These are phyloP conservation scores for Blastomyces percursus DNA, from an alignment of 2,329 filamentous ascomycete genomes.

Conservation along the genomic window DNA sequence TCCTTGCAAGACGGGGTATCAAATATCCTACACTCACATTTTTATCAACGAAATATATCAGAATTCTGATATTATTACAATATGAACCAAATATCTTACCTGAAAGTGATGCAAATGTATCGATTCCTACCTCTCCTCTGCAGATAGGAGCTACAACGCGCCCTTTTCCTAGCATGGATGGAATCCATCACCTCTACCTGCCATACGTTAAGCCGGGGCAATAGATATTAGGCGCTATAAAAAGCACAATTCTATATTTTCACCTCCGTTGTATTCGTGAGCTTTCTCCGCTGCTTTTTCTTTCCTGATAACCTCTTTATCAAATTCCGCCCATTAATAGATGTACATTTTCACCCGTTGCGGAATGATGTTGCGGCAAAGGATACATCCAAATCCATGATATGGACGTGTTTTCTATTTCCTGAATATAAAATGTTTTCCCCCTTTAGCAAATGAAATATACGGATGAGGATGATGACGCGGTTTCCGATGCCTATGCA, in stretches of 20 bases:
- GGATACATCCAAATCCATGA: not conserved
- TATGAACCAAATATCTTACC: not conserved
- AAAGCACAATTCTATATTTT: not conserved
- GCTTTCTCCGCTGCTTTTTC: not conserved
- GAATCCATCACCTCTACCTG: not conserved
- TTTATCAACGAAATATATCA: not conserved
- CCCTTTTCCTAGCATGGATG: not conserved
- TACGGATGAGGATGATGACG: not conserved
- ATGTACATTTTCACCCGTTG: not conserved
- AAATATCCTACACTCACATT: not conserved
- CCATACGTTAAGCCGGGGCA: not conserved
- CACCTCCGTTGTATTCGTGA: not conserved
- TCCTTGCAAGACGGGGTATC: not conserved
- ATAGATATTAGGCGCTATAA: not conserved
- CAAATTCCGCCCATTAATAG: not conserved
- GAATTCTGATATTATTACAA: not conserved
- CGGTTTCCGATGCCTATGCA: no score
- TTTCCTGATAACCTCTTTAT: not conserved
- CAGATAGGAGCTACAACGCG: not conserved
- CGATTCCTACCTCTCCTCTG: not conserved
- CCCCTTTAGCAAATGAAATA: not conserved
- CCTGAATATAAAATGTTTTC: not conserved
- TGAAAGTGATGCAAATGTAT: not conserved
- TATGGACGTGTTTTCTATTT: not conserved
- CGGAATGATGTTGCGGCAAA: not conserved